Conservation (phyloP, 371 early-diverging fungal genomes). For the Homolaphlyctis polyrhiza region DNA sequence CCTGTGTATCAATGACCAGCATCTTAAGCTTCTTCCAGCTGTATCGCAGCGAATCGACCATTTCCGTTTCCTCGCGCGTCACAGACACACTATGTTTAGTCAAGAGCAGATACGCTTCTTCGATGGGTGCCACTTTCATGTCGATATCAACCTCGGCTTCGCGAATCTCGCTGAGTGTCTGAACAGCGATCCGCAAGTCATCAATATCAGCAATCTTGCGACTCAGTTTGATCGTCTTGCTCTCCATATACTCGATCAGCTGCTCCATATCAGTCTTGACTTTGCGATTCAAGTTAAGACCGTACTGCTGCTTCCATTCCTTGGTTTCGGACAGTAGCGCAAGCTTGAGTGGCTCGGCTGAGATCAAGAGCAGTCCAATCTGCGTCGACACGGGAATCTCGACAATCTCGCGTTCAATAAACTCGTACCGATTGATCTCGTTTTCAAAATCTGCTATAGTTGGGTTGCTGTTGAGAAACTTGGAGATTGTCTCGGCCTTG, state of each 20-base stretch:
- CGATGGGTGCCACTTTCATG: slow-evolving; percentile 60
- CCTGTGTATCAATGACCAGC: slow-evolving; percentile 55
- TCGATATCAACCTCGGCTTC: slow-evolving; percentile 60
- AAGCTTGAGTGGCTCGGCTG: slow-evolving; percentile 51
- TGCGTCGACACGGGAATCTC: slow-evolving; percentile 48
- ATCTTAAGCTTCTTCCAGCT: slow-evolving; percentile 59
- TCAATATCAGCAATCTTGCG: slow-evolving; percentile 59
- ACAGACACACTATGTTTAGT: slow-evolving; percentile 50
- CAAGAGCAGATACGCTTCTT: slow-evolving; percentile 54
- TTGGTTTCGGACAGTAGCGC: slow-evolving; percentile 52
- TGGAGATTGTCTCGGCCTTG: slow-evolving; percentile 50
- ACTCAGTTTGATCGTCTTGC: slow-evolving; percentile 43
- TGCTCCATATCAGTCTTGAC: slow-evolving; percentile 60
- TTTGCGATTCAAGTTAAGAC: slow-evolving; percentile 51
- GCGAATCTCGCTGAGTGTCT: slow-evolving; percentile 51
- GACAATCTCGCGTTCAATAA: slow-evolving; percentile 45
- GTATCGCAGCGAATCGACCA: slow-evolving; percentile 62
- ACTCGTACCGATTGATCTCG: slow-evolving; percentile 57
- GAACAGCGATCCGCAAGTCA: slow-evolving; percentile 52
- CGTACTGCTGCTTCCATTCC: slow-evolving; percentile 61
- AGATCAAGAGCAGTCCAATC: slow-evolving; percentile 52
- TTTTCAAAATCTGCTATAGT: slow-evolving; percentile 55
- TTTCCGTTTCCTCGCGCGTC: slow-evolving; percentile 57
- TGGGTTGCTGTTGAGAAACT: slow-evolving; percentile 44
- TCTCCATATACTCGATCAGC: slow-evolving; percentile 59